Conservation (phyloP, 371 early-diverging fungal species). For the Phascolomyces articulosus region DNA sequence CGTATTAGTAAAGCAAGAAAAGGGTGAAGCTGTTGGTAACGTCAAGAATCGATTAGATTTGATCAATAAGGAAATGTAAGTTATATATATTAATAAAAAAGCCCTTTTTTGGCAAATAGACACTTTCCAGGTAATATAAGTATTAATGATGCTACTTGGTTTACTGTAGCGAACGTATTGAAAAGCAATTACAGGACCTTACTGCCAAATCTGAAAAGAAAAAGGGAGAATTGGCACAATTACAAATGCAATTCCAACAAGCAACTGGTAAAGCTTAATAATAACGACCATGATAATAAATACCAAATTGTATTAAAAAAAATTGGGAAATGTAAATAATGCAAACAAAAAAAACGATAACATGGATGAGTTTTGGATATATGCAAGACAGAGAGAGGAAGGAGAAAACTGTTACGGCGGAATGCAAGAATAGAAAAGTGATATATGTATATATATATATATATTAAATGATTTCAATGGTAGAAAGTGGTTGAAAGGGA, state of each 20-base stretch:
- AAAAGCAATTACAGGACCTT: constrained; percentile 66
- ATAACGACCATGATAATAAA: background rate
- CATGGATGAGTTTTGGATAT: no score
- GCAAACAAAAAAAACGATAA: background rate
- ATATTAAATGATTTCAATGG: background rate
- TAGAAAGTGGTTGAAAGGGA: background rate
- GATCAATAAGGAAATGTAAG: constrained; percentile 88
- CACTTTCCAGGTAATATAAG: constrained; percentile 92
- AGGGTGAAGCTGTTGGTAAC: constrained; percentile 81
- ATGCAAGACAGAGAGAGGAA: no score
- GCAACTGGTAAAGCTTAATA: background rate
- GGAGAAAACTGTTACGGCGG: no score
- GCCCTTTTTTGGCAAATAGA: constrained; percentile 3
- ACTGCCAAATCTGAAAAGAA: constrained; percentile 24
- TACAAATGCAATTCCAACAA: constrained; percentile 29
- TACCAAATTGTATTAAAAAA: background rate
- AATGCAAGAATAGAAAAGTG: no score
- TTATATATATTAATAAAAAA: background rate
- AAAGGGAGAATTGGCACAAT: constrained; percentile 25
- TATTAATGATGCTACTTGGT: background rate
- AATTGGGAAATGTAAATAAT: background rate
- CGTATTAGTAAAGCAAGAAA: constrained; percentile 93
- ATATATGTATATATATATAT: no score
- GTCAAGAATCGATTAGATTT: constrained; percentile 94
- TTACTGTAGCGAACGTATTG: constrained; percentile 75